phyloP scores from a whole-genome alignment of 1,284 basidiomycete species.

The Agroathelia rolfsii region DNA sequence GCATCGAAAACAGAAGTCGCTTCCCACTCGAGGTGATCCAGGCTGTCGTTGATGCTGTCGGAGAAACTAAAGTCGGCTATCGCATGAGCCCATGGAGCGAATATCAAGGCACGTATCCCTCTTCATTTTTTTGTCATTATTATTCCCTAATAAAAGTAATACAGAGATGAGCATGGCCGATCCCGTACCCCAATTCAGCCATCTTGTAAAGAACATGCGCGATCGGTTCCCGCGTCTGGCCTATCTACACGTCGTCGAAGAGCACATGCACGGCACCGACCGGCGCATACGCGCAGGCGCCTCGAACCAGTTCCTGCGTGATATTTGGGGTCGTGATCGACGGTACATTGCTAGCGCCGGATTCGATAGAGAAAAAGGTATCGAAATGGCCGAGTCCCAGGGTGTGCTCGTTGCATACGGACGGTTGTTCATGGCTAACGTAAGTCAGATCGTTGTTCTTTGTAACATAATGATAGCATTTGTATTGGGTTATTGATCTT shows the following conservation, averaged over 20 bases:
- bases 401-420: constrained; percentile 3
- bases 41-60: constrained; percentile 26
- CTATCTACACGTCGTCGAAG: constrained; percentile 32
- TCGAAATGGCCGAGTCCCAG: constrained; percentile 1
- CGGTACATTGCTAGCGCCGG: constrained; percentile 1
- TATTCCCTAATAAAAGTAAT: background rate
- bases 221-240: constrained; percentile 25
- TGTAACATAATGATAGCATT: too few species aligned
- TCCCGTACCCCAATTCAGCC: constrained; percentile 25
- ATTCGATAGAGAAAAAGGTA: background rate
- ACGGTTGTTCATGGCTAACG: constrained; percentile 3
- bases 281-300: background rate
- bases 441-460: constrained; percentile 15
- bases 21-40: constrained; percentile 40
- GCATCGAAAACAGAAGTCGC: constrained; percentile 36
- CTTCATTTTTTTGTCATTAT: background rate
- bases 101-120: constrained; percentile 13
- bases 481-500: too few species aligned
- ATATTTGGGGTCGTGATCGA: background rate
- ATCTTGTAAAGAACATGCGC: constrained; percentile 19
- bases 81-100: constrained; percentile 30
- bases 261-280: constrained; percentile 13
- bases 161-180: constrained; percentile 30
- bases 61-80: constrained; percentile 26
- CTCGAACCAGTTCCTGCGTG: background rate